These are phyloP conservation scores for Truncatella angustata DNA, from an alignment of 2,329 filamentous ascomycete species.

Conservation along the genomic window DNA sequence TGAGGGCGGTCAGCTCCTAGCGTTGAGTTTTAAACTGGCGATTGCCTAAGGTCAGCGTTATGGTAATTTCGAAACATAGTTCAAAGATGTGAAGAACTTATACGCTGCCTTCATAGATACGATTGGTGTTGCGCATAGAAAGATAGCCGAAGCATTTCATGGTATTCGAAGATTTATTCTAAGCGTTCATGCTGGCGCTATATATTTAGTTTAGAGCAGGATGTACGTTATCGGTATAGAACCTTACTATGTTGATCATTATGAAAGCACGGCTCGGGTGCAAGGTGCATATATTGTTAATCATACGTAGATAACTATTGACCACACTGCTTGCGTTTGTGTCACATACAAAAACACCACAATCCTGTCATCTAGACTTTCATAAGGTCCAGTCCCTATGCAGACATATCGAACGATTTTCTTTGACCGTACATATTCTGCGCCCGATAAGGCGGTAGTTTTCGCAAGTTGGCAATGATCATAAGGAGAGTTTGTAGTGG, in stretches of 20 bases:
- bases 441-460: neutral
- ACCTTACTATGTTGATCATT: neutral
- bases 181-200: neutral
- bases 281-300: neutral
- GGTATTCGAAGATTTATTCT: neutral
- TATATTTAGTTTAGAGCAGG: neutral
- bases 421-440: neutral
- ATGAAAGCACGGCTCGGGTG: neutral
- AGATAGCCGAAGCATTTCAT: neutral
- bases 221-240: neutral
- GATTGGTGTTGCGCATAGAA: neutral
- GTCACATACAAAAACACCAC: neutral
- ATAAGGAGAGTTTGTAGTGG: too few species aligned
- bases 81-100: neutral
- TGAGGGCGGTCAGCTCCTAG: too few species aligned
- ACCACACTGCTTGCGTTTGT: neutral
- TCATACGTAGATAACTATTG: neutral
- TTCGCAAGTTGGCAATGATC: too few species aligned
- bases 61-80: neutral
- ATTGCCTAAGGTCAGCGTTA: too few species aligned
- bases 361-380: neutral
- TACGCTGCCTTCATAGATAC: constrained; percentile 2
- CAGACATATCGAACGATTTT: neutral
- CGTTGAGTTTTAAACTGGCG: too few species aligned
- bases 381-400: neutral